Percentiles rank a stretch among this genome's conserved stretches.
Evolutionary conservation across 2,329 filamentous ascomycete species (phyloP).

Genomic region (Bipolaris cookei): DNA sequence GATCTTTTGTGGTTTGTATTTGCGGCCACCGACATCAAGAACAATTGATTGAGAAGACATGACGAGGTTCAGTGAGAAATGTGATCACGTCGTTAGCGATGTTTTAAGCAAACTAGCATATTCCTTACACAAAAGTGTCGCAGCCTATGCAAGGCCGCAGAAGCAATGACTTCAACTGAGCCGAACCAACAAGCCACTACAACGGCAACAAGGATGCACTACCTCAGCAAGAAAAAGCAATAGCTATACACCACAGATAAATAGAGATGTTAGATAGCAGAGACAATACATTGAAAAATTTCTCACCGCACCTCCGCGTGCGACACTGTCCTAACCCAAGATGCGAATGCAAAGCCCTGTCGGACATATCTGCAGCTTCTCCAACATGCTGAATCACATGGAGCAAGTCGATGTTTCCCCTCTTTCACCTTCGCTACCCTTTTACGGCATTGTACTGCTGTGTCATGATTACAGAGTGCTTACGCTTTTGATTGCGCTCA

Average conservation of each 20-base stretch:
- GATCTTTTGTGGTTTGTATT: conserved; percentile 5
- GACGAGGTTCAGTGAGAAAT: conserved; percentile 32
- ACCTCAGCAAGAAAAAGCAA: too few relatives aligned
- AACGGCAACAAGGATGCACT: too few relatives aligned
- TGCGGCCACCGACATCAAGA: conserved; percentile 13
- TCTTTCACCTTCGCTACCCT: too few relatives aligned
- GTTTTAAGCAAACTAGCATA: neutral
- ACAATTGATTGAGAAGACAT: conserved; percentile 15
- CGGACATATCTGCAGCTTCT: neutral
- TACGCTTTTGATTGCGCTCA: too few relatives aligned
- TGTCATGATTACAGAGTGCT: too few relatives aligned
- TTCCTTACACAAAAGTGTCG: neutral
- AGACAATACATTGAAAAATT: neutral
- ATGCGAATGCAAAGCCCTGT: neutral
- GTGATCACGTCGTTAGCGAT: neutral
- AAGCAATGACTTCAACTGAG: too few relatives aligned
- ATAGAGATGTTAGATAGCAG: neutral
- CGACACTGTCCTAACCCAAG: neutral
- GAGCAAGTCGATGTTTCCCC: too few relatives aligned
- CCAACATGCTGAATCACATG: too few relatives aligned
- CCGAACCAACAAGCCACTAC: too few relatives aligned
- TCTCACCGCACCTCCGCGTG: neutral
- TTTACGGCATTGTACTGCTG: too few relatives aligned
- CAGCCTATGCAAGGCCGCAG: neutral
- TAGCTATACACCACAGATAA: too few relatives aligned